A percentile compares a stretch with the other conserved stretches of the same genome.
Evolutionary conservation across 2,329 filamentous ascomycete genomes (phyloP).

Genomic region (Colletotrichum simmondsii): DNA sequence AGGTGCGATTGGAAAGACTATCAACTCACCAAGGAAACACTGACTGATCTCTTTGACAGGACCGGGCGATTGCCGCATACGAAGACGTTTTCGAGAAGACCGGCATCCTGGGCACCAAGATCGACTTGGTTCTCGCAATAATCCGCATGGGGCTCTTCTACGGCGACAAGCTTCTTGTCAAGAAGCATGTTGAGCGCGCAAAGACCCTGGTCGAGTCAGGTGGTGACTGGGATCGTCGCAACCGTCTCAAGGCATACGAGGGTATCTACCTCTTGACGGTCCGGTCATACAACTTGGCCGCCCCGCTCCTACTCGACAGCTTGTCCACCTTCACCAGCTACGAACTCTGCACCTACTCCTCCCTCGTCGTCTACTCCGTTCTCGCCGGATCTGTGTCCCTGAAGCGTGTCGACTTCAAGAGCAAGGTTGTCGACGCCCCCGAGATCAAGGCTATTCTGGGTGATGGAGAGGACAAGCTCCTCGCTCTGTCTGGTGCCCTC

Average conservation of each 20-base stretch:
- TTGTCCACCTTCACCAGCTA: conserved; percentile 98
- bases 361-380: conserved; percentile 93
- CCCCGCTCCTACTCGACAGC: conserved; percentile 94
- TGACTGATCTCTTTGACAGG: conserved; percentile 62
- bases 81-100: conserved; percentile 97
- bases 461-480: conserved; percentile 86
- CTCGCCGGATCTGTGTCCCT: conserved; percentile 93
- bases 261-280: conserved; percentile 93
- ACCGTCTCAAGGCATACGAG: conserved; percentile 98
- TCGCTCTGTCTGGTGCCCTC: conserved; percentile 82
- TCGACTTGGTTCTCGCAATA: conserved; percentile 95
- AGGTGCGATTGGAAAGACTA: conserved; percentile 66
- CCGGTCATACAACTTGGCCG: conserved; percentile 88
- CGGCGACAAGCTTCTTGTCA: conserved; percentile 89
- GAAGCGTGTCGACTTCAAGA: conserved; percentile 98
- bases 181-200: conserved; percentile 93
- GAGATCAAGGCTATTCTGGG: conserved; percentile 98
- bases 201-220: conserved; percentile 92
- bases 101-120: conserved; percentile 95
- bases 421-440: conserved; percentile 96
- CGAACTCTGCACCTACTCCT: conserved; percentile 97
- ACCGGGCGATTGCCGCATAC: conserved; percentile 92
- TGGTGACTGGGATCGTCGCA: conserved; percentile 98
- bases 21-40: not conserved
- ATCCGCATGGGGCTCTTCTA: conserved; percentile 97